These are phyloP conservation scores for Tolypocladium amazonense DNA, from an alignment of 2,329 filamentous ascomycete genomes.

Conservation along the genomic window DNA sequence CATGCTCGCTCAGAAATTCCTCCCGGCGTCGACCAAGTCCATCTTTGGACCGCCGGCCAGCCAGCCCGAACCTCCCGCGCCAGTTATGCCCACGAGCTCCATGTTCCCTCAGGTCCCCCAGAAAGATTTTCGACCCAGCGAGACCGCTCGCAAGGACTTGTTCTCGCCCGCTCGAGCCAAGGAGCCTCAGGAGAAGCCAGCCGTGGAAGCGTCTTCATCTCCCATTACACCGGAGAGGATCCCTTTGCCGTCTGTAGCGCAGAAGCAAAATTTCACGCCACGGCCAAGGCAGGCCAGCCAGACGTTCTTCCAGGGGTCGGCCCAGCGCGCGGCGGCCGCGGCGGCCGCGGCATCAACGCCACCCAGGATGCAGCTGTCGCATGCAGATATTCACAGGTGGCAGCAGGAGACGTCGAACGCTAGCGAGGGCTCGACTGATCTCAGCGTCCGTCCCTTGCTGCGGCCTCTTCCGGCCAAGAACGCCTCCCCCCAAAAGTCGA, in stretches of 20 bases:
- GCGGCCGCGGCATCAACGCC: conserved; percentile 20
- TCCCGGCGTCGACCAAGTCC: conserved; percentile 13
- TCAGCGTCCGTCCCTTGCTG: conserved; percentile 23
- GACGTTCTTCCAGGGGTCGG: conserved; percentile 27
- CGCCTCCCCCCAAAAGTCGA: conserved; percentile 47
- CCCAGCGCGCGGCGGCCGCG: conserved; percentile 14
- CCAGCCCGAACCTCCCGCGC: conserved; percentile 10
- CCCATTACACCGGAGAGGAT: conserved; percentile 22
- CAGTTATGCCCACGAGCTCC: conserved; percentile 21
- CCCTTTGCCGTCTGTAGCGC: conserved; percentile 24
- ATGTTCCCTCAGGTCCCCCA: conserved; percentile 27
- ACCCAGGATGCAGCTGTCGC: conserved; percentile 29
- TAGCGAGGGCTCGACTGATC: conserved; percentile 25
- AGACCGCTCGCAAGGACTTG: conserved; percentile 18
- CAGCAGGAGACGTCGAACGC: conserved; percentile 27
- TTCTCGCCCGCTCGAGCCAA: conserved; percentile 22
- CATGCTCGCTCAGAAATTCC: conserved; percentile 19
- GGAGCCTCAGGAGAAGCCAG: background rate
- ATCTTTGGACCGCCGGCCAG: conserved; percentile 6
- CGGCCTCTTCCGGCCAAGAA: conserved; percentile 38
- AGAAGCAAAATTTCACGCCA: conserved; percentile 40
- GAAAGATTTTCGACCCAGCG: conserved; percentile 20
- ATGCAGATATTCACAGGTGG: conserved; percentile 30
- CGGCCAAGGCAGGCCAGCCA: conserved; percentile 21
- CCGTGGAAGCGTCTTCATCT: conserved; percentile 4